phyloP scores from a whole-genome alignment of 768 basidiomycete genomes.

The Lactarius trivialis region DNA sequence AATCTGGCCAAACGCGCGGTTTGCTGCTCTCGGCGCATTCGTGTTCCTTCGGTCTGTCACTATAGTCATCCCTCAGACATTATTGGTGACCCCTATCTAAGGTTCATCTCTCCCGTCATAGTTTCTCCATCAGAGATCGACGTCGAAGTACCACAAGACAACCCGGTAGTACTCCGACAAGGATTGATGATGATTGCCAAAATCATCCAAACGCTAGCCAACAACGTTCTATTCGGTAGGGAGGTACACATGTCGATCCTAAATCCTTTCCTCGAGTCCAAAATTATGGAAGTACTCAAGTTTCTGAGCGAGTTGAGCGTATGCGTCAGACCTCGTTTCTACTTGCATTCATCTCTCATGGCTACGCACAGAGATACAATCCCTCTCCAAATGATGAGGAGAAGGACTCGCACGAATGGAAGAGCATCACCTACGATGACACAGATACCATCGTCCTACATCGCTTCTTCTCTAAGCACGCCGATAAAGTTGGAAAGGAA shows the following conservation, averaged over 20 bases:
- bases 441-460: slow-evolving; percentile 79
- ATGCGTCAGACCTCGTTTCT: slow-evolving; percentile 24
- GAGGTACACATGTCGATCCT: slow-evolving; percentile 79
- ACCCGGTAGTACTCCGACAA: slow-evolving; percentile 51
- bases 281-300: slow-evolving; percentile 66
- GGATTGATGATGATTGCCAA: slow-evolving; percentile 86
- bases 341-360: neutral
- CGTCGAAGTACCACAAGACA: slow-evolving; percentile 65
- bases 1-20: slow-evolving; percentile 75
- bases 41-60: slow-evolving; percentile 70
- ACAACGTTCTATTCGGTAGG: slow-evolving; percentile 90
- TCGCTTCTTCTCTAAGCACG: slow-evolving; percentile 77
- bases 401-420: slow-evolving; percentile 58
- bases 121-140: slow-evolving; percentile 83
- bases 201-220: slow-evolving; percentile 88
- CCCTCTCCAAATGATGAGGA: slow-evolving; percentile 43
- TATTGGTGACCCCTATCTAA: slow-evolving; percentile 28
- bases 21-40: slow-evolving; percentile 81
- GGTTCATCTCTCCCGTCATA: slow-evolving; percentile 88
- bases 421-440: slow-evolving; percentile 71
- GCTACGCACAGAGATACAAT: slow-evolving; percentile 36
- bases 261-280: slow-evolving; percentile 66
- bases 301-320: slow-evolving; percentile 76
- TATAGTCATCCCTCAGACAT: neutral
- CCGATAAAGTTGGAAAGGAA: slow-evolving; percentile 84